Evolutionary conservation across 192 early-diverging fungal species (phyloP).

Genomic region (Linnemannia exigua): DNA sequence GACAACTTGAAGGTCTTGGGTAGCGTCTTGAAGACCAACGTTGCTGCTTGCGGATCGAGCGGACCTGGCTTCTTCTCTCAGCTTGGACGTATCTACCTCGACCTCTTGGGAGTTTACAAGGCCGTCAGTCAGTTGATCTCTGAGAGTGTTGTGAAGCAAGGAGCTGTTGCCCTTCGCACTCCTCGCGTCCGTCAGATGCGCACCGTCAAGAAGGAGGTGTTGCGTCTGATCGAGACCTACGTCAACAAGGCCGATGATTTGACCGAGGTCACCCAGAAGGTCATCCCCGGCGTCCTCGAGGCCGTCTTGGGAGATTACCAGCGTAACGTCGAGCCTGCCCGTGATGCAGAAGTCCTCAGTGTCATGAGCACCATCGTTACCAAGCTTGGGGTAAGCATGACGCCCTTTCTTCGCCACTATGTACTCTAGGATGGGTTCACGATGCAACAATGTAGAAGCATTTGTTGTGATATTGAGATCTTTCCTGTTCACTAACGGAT

Average conservation of each 20-base stretch:
- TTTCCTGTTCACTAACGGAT: not conserved
- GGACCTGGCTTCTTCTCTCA: slow-evolving; percentile 92
- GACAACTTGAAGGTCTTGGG: slow-evolving; percentile 91
- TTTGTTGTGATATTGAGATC: not conserved
- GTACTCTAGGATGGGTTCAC: slow-evolving; percentile 5
- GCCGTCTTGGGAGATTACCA: slow-evolving; percentile 93
- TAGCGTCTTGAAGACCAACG: slow-evolving; percentile 97
- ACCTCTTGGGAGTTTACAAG: slow-evolving; percentile 93
- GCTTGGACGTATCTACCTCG: slow-evolving; percentile 90
- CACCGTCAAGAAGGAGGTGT: slow-evolving; percentile 96
- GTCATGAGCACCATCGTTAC: slow-evolving; percentile 91
- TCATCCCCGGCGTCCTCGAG: slow-evolving; percentile 94
- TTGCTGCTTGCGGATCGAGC: slow-evolving; percentile 89
- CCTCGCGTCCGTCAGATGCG: slow-evolving; percentile 91
- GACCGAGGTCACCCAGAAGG: slow-evolving; percentile 80
- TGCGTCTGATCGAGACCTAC: slow-evolving; percentile 95
- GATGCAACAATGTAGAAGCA: not conserved
- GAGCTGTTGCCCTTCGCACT: slow-evolving; percentile 91
- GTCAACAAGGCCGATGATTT: slow-evolving; percentile 91
- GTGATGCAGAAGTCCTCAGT: slow-evolving; percentile 96
- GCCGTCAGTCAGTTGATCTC: slow-evolving; percentile 90
- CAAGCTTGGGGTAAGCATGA: slow-evolving; percentile 76
- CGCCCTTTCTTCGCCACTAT: slow-evolving; percentile 50
- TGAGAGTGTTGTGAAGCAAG: slow-evolving; percentile 78
- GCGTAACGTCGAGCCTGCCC: slow-evolving; percentile 86